Percentiles rank a stretch among this genome's conserved stretches.
Evolutionary conservation across 2,329 filamentous ascomycete species (phyloP).

Genomic region (Aspergillus melleus): DNA sequence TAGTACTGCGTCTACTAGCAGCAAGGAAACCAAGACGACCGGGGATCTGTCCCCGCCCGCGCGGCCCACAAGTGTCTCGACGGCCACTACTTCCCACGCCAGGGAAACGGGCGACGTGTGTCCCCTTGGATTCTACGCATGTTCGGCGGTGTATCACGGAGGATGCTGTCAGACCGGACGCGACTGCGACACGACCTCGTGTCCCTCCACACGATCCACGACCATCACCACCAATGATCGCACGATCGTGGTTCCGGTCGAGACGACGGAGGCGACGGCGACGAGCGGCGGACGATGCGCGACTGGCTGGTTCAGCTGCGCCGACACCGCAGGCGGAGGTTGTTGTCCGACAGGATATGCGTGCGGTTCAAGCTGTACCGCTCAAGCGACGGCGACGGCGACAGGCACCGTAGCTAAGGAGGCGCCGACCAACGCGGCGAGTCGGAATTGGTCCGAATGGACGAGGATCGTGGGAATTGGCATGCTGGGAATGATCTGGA

Average conservation of each 20-base stretch:
- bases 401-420: constrained; percentile 44
- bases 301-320: constrained; percentile 75
- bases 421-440: constrained; percentile 25
- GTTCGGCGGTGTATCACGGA: constrained; percentile 74
- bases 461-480: constrained; percentile 5
- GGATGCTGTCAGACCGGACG: constrained; percentile 88
- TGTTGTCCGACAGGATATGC: constrained; percentile 79
- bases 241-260: constrained; percentile 67
- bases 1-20: constrained; percentile 26
- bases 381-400: constrained; percentile 53
- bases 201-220: constrained; percentile 67
- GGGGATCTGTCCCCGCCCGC: constrained; percentile 36
- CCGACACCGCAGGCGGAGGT: constrained; percentile 65
- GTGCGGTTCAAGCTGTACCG: constrained; percentile 74
- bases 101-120: constrained; percentile 54
- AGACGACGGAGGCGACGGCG: constrained; percentile 38
- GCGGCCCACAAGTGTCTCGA: constrained; percentile 39
- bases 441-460: constrained; percentile 4
- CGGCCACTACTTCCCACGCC: constrained; percentile 39
- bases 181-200: constrained; percentile 79
- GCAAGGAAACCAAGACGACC: constrained; percentile 31
- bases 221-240: constrained; percentile 64
- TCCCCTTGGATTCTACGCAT: constrained; percentile 90
- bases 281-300: constrained; percentile 59
- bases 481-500: constrained; percentile 10